Conservation (phyloP, 768 basidiomycete species). For the Rhodotorula toruloides region DNA sequence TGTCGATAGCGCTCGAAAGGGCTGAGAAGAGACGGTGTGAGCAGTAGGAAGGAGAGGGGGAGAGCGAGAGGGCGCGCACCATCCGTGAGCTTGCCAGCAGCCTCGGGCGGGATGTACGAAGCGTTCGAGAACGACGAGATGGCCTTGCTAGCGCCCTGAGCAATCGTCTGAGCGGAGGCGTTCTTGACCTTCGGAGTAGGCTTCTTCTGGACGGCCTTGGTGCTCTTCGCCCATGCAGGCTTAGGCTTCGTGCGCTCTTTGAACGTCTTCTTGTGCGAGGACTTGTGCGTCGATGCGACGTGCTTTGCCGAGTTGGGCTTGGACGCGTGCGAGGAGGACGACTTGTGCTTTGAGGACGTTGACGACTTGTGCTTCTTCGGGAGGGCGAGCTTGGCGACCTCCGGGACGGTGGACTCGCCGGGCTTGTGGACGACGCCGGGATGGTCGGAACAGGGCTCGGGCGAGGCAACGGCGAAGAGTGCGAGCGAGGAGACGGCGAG, state of each 20-base stretch:
- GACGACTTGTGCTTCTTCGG: not conserved
- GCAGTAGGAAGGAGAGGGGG: not conserved
- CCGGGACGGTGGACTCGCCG: conserved; percentile 1
- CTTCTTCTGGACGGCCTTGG: conserved; percentile 20
- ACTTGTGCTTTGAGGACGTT: no score
- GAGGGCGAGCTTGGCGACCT: conserved; percentile 17
- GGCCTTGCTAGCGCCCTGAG: conserved; percentile 14
- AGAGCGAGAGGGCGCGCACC: not conserved
- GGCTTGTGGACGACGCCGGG: conserved; percentile 24
- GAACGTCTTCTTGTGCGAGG: not conserved
- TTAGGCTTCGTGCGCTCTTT: not conserved
- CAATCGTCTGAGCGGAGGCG: conserved; percentile 7
- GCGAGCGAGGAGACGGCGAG: conserved; percentile 28
- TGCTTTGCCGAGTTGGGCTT: not conserved
- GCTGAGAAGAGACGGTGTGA: not conserved
- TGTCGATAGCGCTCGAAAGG: conserved; percentile 9
- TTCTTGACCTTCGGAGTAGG: conserved; percentile 27
- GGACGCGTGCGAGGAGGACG: not conserved
- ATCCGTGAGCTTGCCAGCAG: not conserved
- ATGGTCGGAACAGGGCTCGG: conserved; percentile 32
- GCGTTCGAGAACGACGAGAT: conserved; percentile 25
- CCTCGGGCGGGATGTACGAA: conserved; percentile 14
- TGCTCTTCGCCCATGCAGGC: not conserved
- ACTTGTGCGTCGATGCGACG: not conserved
- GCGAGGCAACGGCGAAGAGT: conserved; percentile 10